phyloP scores from a whole-genome alignment of 176 grass and related monocot genomes.

The Triticum dicoccoides region DNA sequence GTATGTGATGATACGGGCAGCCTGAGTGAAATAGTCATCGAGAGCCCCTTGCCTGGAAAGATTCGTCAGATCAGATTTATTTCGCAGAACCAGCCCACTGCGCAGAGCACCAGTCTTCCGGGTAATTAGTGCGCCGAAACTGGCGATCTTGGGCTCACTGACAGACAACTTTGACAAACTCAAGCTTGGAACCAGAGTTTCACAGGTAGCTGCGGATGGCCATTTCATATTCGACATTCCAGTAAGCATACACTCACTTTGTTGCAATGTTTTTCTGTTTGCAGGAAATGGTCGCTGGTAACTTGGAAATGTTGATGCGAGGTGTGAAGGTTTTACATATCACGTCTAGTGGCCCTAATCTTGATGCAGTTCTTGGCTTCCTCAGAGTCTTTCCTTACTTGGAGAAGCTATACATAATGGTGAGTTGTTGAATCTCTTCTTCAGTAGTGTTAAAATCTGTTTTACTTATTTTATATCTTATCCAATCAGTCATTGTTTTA shows the following conservation, averaged over 20 bases:
- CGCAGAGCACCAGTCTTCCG: neutral
- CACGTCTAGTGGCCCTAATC: neutral
- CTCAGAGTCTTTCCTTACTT: neutral
- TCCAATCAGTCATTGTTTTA: neutral
- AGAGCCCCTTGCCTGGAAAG: neutral
- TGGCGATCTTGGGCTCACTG: neutral
- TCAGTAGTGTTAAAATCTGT: neutral
- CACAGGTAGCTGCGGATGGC: neutral
- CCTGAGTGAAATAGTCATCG: neutral
- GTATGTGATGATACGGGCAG: neutral
- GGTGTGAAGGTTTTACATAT: conserved; percentile 4
- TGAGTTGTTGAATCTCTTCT: neutral
- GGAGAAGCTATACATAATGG: conserved; percentile 10
- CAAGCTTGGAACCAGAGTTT: neutral
- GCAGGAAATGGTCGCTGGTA: neutral
- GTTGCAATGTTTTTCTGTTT: neutral
- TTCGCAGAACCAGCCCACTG: neutral
- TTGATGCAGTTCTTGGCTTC: neutral
- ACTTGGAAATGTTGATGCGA: neutral
- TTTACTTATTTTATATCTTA: neutral
- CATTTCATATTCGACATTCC: neutral
- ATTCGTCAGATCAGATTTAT: neutral
- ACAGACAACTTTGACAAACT: neutral
- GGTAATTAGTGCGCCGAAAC: neutral
- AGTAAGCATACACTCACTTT: neutral